Percentiles rank a stretch among this genome's conserved stretches.
Conservation (phyloP, 306 rosid genomes). For the Myrica gale region DNA sequence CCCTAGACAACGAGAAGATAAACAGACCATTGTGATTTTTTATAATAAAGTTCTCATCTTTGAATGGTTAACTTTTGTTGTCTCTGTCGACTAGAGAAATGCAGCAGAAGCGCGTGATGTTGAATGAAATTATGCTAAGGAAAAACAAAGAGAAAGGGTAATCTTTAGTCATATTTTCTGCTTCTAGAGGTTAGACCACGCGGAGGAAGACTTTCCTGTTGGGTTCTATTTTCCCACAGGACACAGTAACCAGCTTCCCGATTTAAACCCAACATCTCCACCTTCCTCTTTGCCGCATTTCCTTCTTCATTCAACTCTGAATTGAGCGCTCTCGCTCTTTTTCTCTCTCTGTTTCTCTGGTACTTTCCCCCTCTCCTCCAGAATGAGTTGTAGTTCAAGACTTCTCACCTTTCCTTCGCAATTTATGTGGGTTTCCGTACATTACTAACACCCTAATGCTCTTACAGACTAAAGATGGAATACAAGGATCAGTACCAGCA, state of each 20-base stretch:
- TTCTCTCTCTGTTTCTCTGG: neutral
- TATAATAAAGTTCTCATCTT: too few species aligned
- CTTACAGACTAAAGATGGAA: constrained; percentile 5
- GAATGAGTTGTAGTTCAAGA: neutral
- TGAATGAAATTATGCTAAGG: too few species aligned
- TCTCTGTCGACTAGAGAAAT: too few species aligned
- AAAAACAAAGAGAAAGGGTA: too few species aligned
- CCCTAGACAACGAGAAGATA: too few species aligned
- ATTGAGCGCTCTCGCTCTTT: neutral
- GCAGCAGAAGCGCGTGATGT: too few species aligned
- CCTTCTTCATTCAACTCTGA: neutral
- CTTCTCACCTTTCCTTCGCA: neutral
- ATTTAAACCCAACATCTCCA: neutral
- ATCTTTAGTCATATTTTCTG: too few species aligned
- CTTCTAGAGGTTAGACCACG: neutral
- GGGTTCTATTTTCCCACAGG: neutral
- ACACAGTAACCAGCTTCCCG: neutral
- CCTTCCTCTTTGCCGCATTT: neutral
- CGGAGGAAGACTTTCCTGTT: neutral
- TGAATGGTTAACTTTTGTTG: too few species aligned
- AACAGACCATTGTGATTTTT: too few species aligned
- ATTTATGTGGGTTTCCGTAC: neutral
- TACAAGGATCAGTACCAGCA: constrained; percentile 16
- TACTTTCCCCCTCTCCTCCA: neutral
- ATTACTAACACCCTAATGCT: neutral